These are phyloP conservation scores for Venturia pyrina DNA, from an alignment of 2,329 filamentous ascomycete species.

Conservation along the genomic window DNA sequence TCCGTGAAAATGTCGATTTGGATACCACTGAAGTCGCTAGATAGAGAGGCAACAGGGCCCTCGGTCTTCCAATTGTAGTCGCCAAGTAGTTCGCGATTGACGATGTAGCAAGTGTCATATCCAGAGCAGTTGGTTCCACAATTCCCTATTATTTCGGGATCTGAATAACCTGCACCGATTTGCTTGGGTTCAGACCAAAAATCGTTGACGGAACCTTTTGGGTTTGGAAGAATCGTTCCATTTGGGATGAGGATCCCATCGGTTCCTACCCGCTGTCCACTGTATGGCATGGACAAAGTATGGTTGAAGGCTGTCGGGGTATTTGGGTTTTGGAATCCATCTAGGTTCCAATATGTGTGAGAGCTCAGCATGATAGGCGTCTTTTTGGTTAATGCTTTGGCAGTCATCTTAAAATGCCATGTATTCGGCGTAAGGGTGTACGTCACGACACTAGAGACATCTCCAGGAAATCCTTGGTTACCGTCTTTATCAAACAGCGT, in stretches of 20 bases:
- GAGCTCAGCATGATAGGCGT: slow-evolving; percentile 76
- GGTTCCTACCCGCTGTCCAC: slow-evolving; percentile 55
- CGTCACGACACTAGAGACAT: slow-evolving; percentile 63
- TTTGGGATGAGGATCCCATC: slow-evolving; percentile 45
- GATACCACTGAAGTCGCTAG: slow-evolving; percentile 71
- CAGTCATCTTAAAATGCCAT: slow-evolving; percentile 66
- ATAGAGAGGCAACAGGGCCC: slow-evolving; percentile 54
- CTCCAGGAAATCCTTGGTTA: slow-evolving; percentile 67
- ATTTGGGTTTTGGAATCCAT: slow-evolving; percentile 66
- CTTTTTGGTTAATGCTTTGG: slow-evolving; percentile 59
- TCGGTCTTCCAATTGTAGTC: slow-evolving; percentile 54
- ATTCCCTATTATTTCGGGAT: slow-evolving; percentile 55
- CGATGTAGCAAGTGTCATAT: slow-evolving; percentile 68
- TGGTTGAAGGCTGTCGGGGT: slow-evolving; percentile 58
- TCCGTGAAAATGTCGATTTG: slow-evolving; percentile 71
- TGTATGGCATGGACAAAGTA: slow-evolving; percentile 63
- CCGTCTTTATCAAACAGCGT: slow-evolving; percentile 63
- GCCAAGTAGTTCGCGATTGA: slow-evolving; percentile 42
- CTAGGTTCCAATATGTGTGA: slow-evolving; percentile 74
- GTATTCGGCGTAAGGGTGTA: slow-evolving; percentile 57
- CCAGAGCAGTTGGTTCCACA: slow-evolving; percentile 77
- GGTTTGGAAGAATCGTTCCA: slow-evolving; percentile 57
- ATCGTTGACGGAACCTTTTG: slow-evolving; percentile 59
- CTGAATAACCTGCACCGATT: slow-evolving; percentile 58
- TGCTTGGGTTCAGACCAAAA: slow-evolving; percentile 77